Evolutionary conservation across 768 basidiomycete genomes (phyloP), one percentile per base, ranked within the genome.

Genomic region (Pleurotus citrinopileatus): DNA sequence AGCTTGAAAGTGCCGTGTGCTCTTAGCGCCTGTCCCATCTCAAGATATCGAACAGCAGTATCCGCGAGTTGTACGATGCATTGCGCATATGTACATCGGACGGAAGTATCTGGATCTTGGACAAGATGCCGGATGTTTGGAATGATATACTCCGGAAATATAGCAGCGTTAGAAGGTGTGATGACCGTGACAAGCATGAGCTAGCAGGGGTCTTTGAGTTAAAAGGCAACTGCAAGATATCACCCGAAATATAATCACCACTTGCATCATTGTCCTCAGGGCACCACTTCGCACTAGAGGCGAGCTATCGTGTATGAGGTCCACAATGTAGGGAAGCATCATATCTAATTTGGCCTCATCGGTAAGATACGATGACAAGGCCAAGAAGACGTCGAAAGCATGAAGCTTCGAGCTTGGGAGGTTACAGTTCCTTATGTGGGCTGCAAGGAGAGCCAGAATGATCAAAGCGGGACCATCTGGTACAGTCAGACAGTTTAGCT

Each of bases 261-360:
- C 82, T 74, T 94, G 91, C 64, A 93, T 81, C 54, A 96, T 69
- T 0, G 87, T 89, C 55, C 89, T 76, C 50, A 94, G 60, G 1
- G 91, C 87, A 0, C 86, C 85, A 0, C 83, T 79, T n/a, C 96
- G 83, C 2, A 99, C 95, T 6, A 83, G 69, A 0, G 93, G 83
- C 1, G 83, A 80, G 17, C 95, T 94, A 61, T 99, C 95, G 56
- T 89, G 85, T 17, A 97, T 68, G 3, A 98, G 74, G 34, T 94
- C 91, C 1, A 98, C 86, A 23, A 95, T 81, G 60, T 94, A 98
- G 0, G 97, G 97, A 2, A 96, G 78, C 74, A 97, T 83, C 1
- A 95, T 83, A 65, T 99, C 97, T 48, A 98, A 72, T 65, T 95
- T 95, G 2, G 94, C 93, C 67, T 98, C 97, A 63, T 98, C 97